Conservation (phyloP, 78 protist species). For the Dictyostelium intermedium region DNA sequence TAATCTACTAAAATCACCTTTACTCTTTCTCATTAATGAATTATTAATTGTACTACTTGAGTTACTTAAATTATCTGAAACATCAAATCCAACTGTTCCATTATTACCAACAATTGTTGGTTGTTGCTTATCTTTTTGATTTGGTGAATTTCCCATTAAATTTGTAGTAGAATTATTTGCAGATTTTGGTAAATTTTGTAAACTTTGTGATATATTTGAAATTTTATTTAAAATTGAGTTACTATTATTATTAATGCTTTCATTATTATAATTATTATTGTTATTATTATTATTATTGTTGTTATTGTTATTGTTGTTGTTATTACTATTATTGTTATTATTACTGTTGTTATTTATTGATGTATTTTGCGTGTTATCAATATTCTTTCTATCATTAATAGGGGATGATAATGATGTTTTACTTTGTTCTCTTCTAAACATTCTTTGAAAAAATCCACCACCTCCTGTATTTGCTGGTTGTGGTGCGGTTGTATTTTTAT, state of each 20-base stretch:
- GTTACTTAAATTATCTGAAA: slow-evolving; percentile 1
- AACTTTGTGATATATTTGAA: not conserved
- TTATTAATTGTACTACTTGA: not conserved
- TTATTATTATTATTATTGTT: not conserved
- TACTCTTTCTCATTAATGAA: not conserved
- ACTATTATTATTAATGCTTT: not conserved
- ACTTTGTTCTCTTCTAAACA: slow-evolving; percentile 31
- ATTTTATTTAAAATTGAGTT: slow-evolving; percentile 9
- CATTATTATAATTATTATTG: not conserved
- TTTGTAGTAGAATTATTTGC: not conserved
- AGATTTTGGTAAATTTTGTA: not conserved
- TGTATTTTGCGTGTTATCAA: not conserved
- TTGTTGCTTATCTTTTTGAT: not conserved
- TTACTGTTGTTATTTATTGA: not conserved
- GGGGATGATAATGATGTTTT: not conserved
- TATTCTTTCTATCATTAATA: no score
- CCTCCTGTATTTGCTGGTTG: not conserved
- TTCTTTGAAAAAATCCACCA: slow-evolving; percentile 20
- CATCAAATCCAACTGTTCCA: not conserved
- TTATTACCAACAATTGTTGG: not conserved
- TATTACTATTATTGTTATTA: not conserved
- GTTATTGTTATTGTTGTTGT: not conserved
- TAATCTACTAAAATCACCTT: not conserved
- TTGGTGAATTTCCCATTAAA: not conserved
- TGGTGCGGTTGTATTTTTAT: not conserved